Conservation (phyloP, 352 stramenopile species). For the Phytophthora pistaciae region DNA sequence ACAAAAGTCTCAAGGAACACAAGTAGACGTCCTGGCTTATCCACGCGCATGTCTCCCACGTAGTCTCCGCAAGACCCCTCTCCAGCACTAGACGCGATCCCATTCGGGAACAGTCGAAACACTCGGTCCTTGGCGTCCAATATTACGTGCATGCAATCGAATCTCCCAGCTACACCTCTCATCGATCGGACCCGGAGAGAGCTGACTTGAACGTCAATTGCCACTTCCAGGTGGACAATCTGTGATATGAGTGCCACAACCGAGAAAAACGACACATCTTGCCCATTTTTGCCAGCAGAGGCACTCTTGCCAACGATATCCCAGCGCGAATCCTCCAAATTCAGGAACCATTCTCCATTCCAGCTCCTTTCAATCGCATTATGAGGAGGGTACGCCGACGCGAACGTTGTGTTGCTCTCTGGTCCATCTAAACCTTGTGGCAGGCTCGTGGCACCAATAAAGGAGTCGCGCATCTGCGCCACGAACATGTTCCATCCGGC, state of each 20-base stretch:
- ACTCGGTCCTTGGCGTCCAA: conserved; percentile 69
- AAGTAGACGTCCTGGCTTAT: conserved; percentile 47
- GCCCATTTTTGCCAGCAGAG: conserved; percentile 7
- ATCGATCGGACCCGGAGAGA: conserved; percentile 48
- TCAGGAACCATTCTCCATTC: conserved; percentile 64
- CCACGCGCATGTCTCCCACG: conserved; percentile 60
- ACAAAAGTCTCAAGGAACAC: conserved; percentile 63
- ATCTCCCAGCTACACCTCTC: conserved; percentile 30
- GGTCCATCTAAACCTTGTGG: neutral
- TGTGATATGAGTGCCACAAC: conserved; percentile 63
- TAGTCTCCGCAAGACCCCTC: conserved; percentile 75
- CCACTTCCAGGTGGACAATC: conserved; percentile 51
- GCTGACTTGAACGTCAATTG: conserved; percentile 47
- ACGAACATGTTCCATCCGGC: conserved; percentile 66
- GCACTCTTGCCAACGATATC: conserved; percentile 20
- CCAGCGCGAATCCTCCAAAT: conserved; percentile 56
- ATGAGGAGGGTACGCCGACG: conserved; percentile 16
- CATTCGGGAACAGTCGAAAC: conserved; percentile 69
- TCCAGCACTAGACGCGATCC: conserved; percentile 44
- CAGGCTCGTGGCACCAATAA: conserved; percentile 38
- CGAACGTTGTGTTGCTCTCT: conserved; percentile 9
- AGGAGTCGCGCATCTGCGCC: conserved; percentile 73
- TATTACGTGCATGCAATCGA: conserved; percentile 57
- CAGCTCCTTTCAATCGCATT: conserved; percentile 52
- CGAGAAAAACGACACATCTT: conserved; percentile 48